Evolutionary conservation across 2,329 filamentous ascomycete genomes (phyloP).

Genomic region (Botrytis tulipae): DNA sequence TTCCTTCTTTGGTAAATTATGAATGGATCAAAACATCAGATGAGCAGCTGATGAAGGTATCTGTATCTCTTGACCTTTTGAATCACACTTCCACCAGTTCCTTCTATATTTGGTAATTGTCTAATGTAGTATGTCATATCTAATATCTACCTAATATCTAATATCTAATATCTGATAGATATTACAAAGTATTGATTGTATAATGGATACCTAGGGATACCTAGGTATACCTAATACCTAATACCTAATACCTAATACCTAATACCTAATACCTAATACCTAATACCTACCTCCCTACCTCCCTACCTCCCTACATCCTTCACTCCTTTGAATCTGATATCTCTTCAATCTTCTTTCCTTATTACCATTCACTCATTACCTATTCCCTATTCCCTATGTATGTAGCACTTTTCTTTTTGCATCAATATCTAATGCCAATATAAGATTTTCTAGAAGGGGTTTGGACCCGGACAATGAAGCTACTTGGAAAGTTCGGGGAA

Average conservation of each 20-base stretch:
- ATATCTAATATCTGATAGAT: not conserved
- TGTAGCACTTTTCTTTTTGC: not conserved
- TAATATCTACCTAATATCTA: not conserved
- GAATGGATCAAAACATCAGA: not conserved
- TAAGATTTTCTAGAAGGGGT: not conserved
- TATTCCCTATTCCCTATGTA: not conserved
- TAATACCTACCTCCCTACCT: too few relatives aligned
- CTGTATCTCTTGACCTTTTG: constrained; percentile 1
- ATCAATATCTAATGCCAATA: not conserved
- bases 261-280: not conserved
- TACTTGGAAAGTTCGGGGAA: constrained; percentile 11
- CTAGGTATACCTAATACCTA: too few relatives aligned
- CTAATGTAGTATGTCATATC: not conserved
- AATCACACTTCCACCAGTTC: not conserved
- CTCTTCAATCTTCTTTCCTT: not conserved
- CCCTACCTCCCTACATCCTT: not conserved
- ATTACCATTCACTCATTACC: not conserved
- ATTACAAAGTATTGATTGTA: not conserved
- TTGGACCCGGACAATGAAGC: constrained; percentile 8
- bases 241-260: not conserved
- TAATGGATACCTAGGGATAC: not conserved
- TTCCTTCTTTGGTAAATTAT: not conserved
- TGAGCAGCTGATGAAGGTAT: not conserved
- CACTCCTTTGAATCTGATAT: not conserved
- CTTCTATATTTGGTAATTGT: not conserved